Evolutionary conservation across 179 eudicot genomes (phyloP).

Genomic region (Beta corolliflora): DNA sequence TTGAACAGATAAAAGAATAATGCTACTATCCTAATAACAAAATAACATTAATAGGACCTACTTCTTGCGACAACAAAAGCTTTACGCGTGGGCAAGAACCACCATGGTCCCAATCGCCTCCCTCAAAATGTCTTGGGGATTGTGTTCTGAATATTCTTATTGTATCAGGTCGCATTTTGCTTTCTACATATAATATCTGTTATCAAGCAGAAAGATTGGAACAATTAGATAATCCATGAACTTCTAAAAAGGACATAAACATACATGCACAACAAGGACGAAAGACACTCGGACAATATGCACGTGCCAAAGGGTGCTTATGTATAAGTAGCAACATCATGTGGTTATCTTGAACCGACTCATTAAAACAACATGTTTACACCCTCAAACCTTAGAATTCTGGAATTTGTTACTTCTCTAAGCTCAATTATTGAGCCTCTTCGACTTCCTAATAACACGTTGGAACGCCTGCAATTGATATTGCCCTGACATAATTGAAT

Average conservation of each 20-base stretch:
- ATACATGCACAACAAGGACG: neutral
- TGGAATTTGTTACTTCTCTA: neutral
- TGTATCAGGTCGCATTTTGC: slow-evolving; percentile 50
- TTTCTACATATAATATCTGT: slow-evolving; percentile 63
- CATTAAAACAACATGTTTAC: neutral
- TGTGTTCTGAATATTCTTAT: slow-evolving; percentile 68
- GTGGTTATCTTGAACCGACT: no score
- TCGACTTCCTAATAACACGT: neutral
- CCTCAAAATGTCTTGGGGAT: slow-evolving; percentile 96
- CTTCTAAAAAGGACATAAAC: neutral
- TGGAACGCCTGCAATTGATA: neutral
- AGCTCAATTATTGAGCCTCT: neutral
- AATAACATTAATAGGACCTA: slow-evolving; percentile 26
- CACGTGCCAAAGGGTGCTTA: neutral
- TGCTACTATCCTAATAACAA: neutral
- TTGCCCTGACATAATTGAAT: neutral
- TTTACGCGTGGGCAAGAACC: slow-evolving; percentile 73
- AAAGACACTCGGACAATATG: neutral
- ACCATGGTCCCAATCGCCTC: slow-evolving; percentile 94
- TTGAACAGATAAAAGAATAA: neutral
- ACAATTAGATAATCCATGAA: neutral
- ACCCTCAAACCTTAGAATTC: neutral
- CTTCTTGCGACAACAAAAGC: slow-evolving; percentile 62
- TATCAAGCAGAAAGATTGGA: slow-evolving; percentile 13
- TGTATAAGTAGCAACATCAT: neutral